phyloP scores from a whole-genome alignment of 176 grass and related monocot genomes.

The Miscanthus lutarioriparius region DNA sequence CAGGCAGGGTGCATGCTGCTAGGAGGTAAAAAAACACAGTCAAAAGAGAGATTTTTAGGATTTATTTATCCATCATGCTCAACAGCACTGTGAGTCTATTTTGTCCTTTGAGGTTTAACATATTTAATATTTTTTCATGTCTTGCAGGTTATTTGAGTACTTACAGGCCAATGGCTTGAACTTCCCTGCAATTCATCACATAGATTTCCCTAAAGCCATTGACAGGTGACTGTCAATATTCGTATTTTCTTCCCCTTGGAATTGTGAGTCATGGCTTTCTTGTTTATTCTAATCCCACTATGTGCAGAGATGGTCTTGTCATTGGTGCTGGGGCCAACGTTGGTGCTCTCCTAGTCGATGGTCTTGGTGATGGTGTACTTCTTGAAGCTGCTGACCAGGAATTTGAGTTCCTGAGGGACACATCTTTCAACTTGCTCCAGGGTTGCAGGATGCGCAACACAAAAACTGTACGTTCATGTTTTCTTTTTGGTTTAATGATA shows the following conservation, averaged over 20 bases:
- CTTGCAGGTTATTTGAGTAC: constrained; percentile 88
- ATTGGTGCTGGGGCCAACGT: constrained; percentile 80
- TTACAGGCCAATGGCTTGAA: constrained; percentile 73
- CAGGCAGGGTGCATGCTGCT: constrained; percentile 79
- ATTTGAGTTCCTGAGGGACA: constrained; percentile 87
- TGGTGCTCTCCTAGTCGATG: constrained; percentile 93
- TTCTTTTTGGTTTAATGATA: not conserved
- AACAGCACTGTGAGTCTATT: not conserved
- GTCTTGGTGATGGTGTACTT: constrained; percentile 87
- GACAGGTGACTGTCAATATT: constrained; percentile 46
- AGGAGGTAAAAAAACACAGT: constrained; percentile 62
- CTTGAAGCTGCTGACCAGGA: constrained; percentile 84
- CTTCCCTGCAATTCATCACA: constrained; percentile 89
- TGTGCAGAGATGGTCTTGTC: constrained; percentile 85
- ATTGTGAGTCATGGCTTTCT: not conserved
- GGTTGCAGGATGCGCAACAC: constrained; percentile 99
- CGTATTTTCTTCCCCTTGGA: not conserved
- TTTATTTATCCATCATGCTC: constrained; percentile 10
- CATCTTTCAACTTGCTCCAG: constrained; percentile 97
- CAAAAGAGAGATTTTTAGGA: not conserved
- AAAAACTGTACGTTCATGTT: constrained; percentile 72
- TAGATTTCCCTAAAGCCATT: constrained; percentile 67
- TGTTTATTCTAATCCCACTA: constrained; percentile 37
- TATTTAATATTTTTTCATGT: constrained; percentile 28
- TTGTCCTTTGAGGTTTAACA: not conserved